Conservation (phyloP, 805 yeast species). For the Schwanniomyces vanrijiae region DNA sequence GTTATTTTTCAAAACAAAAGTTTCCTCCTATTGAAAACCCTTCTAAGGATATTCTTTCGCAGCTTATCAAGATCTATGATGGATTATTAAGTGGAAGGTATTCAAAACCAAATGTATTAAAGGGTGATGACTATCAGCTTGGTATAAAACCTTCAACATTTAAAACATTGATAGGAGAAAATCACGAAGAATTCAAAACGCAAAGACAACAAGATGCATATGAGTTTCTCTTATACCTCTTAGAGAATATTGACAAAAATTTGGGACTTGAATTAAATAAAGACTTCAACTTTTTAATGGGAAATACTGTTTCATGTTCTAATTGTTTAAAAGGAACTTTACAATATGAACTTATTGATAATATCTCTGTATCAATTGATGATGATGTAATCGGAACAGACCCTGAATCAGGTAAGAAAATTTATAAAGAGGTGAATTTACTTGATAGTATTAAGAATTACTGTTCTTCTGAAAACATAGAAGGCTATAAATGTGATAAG, state of each 20-base stretch:
- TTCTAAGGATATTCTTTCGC: slow-evolving; percentile 66
- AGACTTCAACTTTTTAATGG: slow-evolving; percentile 62
- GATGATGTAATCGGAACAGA: slow-evolving; percentile 37
- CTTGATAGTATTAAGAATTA: slow-evolving; percentile 47
- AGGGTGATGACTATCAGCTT: slow-evolving; percentile 56
- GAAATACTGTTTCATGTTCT: slow-evolving; percentile 59
- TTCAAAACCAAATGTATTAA: slow-evolving; percentile 51
- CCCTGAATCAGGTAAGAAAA: slow-evolving; percentile 45
- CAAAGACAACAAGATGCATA: slow-evolving; percentile 94
- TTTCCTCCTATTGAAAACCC: slow-evolving; percentile 47
- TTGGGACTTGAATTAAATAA: slow-evolving; percentile 49
- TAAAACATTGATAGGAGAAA: slow-evolving; percentile 72
- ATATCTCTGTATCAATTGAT: slow-evolving; percentile 58
- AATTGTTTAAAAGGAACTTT: slow-evolving; percentile 63
- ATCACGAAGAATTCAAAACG: slow-evolving; percentile 80
- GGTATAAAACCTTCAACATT: slow-evolving; percentile 80
- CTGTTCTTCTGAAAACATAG: slow-evolving; percentile 54
- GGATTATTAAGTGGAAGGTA: slow-evolving; percentile 77
- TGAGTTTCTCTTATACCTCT: slow-evolving; percentile 75
- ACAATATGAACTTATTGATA: slow-evolving; percentile 56
- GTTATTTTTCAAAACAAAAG: slow-evolving; percentile 36
- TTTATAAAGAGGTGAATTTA: slow-evolving; percentile 51
- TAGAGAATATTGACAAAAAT: slow-evolving; percentile 58
- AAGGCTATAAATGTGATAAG: slow-evolving; percentile 57
- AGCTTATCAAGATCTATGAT: slow-evolving; percentile 74